Conservation (phyloP, 2,329 filamentous ascomycete genomes). For the Magnaporthiopsis poae region DNA sequence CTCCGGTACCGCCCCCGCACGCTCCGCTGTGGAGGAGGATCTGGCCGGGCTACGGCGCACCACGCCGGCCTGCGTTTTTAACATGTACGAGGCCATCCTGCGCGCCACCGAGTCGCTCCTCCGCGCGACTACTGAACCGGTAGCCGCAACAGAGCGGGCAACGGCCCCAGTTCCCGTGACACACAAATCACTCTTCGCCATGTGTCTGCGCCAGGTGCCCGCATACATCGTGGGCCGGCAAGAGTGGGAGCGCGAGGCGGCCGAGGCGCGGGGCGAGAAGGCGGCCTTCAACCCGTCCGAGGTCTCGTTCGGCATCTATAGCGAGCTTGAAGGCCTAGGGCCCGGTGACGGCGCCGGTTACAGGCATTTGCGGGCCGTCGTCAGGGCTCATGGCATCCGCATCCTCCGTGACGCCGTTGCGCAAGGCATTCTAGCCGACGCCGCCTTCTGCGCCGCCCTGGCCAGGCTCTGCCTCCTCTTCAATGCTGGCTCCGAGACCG, state of each 20-base stretch:
- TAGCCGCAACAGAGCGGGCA: constrained; percentile 3
- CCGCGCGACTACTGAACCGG: constrained; percentile 25
- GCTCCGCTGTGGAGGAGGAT: constrained; percentile 23
- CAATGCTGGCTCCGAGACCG: constrained; percentile 29
- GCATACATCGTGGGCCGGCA: constrained; percentile 37
- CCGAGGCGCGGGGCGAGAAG: constrained; percentile 27
- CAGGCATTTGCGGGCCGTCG: constrained; percentile 34
- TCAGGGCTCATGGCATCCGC: constrained; percentile 36
- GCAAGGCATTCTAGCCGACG: constrained; percentile 33
- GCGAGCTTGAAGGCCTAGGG: constrained; percentile 33
- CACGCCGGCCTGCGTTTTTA: constrained; percentile 21
- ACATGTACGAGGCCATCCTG: constrained; percentile 35
- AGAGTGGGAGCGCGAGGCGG: constrained; percentile 27
- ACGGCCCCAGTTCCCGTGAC: background rate
- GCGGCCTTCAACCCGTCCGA: constrained; percentile 26
- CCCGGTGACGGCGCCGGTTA: constrained; percentile 30
- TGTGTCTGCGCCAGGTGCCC: constrained; percentile 40
- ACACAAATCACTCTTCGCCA: constrained; percentile 33
- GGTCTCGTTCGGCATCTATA: constrained; percentile 36
- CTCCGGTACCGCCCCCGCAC: background rate
- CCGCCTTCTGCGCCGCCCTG: constrained; percentile 29
- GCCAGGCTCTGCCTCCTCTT: constrained; percentile 30
- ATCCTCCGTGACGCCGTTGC: constrained; percentile 32
- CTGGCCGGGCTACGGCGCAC: constrained; percentile 25
- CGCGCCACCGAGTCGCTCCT: constrained; percentile 35